phyloP scores from a whole-genome alignment of 805 yeast genomes.

The Lipomyces sp. region DNA sequence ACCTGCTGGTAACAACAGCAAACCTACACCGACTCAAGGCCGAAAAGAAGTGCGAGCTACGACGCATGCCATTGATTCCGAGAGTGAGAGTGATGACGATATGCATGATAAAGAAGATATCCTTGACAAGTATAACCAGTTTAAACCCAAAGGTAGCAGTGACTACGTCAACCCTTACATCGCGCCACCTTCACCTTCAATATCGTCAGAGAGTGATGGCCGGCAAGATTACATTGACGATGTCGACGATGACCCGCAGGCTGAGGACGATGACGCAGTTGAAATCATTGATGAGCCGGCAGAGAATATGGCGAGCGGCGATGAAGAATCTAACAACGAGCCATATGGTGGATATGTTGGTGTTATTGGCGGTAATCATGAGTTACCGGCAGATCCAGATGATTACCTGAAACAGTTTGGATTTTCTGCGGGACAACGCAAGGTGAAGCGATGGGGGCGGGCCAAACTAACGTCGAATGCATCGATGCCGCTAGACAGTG shows the following conservation, averaged over 20 bases:
- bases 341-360: neutral
- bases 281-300: conserved; percentile 2
- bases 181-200: neutral
- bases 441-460: conserved; percentile 1
- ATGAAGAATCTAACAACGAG: neutral
- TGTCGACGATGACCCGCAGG: neutral
- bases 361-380: neutral
- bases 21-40: neutral
- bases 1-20: neutral
- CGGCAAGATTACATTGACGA: conserved; percentile 6
- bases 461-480: neutral
- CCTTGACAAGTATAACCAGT: neutral
- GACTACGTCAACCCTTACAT: neutral
- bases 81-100: conserved; percentile 1
- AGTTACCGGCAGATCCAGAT: neutral
- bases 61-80: conserved; percentile 1
- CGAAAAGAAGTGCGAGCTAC: neutral
- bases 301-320: neutral
- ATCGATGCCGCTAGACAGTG: neutral
- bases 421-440: neutral
- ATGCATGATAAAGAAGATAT: neutral
- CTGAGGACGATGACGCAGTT: conserved; percentile 7
- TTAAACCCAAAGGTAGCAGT: neutral
- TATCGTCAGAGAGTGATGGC: conserved; percentile 1
- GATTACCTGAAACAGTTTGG: neutral